phyloP scores from a whole-genome alignment of 345 rosid species.

The Eucalyptus globulus region DNA sequence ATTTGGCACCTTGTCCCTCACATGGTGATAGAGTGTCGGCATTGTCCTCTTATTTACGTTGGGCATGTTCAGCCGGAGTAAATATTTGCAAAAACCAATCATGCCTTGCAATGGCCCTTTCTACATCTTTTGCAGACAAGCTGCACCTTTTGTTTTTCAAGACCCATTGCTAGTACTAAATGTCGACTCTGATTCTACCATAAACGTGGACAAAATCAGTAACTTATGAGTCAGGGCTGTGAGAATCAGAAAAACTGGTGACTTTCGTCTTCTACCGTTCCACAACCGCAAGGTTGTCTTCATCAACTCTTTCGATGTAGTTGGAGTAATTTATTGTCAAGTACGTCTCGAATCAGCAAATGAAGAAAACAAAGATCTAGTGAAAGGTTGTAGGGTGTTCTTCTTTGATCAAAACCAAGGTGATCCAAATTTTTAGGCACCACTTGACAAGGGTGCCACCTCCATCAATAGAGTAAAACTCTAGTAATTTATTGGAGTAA shows the following conservation, averaged over 20 bases:
- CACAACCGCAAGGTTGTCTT: not conserved
- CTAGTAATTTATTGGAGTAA: too few species aligned
- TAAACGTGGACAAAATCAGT: not conserved
- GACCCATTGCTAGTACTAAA: not conserved
- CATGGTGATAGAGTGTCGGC: not conserved
- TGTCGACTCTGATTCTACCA: not conserved
- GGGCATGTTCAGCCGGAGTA: not conserved
- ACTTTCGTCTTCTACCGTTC: not conserved
- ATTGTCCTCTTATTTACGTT: not conserved
- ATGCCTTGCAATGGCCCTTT: not conserved
- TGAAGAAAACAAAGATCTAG: not conserved
- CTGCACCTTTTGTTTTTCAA: not conserved
- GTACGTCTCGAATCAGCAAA: not conserved
- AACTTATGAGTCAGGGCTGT: not conserved
- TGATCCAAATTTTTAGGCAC: not conserved
- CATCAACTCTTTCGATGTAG: not conserved
- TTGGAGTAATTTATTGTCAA: not conserved
- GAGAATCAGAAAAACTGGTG: not conserved
- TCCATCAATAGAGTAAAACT: not conserved
- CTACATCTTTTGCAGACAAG: not conserved
- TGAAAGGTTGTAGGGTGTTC: not conserved
- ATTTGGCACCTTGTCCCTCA: not conserved
- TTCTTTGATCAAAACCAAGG: not conserved
- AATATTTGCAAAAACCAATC: not conserved
- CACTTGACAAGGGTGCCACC: not conserved